Base-by-base conservation (phyloP, 495 filamentous ascomycete species). In the Annulohypoxylon nitens region DNA sequence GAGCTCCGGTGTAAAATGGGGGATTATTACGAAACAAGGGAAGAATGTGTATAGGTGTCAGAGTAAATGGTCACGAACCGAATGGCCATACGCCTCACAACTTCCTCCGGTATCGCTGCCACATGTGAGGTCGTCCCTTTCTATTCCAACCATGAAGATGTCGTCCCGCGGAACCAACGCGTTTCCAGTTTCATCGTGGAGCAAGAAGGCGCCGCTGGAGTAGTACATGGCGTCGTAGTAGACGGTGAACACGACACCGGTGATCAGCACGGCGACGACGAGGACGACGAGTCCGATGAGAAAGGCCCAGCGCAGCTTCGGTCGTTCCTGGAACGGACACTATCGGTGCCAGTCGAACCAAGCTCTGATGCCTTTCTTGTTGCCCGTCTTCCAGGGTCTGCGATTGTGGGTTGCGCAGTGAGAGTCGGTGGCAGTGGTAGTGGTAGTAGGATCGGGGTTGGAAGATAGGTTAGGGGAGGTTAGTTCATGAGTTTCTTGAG, bases 191-290 rank as follows among this genome's bases (percentile, higher is more conserved):
- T 64, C 67, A 18, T 67, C 47, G 30, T 70, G 61, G 43, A 67
- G 45, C 34, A 75, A 51, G 53, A 71, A 71, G 16, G 68, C 72
- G 41, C 72, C 72, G 68, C 68, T 68, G 14, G 67, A 67, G n/a
- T 75, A 75, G 48, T 75, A 75, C 58, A 71, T 20, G 54, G 63
- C 64, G 54, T 71, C 63, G 64, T 75, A 75, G 60, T 75, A 75
- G 7, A 71, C 72, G 36, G 72, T 68, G 47, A 71, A 71, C 7
- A 75, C 72, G 59, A 75, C 59, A 51, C 72, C 72, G 47, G 47
- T 54, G 60, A 75, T 54, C 14, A 75, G 54, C 4, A 75, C 64
- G 18, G 63, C 68, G 60, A 64, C 45, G 30, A 75, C 68, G 59
- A 70, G 34, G 12, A 75, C 63, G 51, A 64, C 72, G 33, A 75